Evolutionary conservation across 208 protist species (phyloP).

Genomic region (Acanthamoeba sp.): DNA sequence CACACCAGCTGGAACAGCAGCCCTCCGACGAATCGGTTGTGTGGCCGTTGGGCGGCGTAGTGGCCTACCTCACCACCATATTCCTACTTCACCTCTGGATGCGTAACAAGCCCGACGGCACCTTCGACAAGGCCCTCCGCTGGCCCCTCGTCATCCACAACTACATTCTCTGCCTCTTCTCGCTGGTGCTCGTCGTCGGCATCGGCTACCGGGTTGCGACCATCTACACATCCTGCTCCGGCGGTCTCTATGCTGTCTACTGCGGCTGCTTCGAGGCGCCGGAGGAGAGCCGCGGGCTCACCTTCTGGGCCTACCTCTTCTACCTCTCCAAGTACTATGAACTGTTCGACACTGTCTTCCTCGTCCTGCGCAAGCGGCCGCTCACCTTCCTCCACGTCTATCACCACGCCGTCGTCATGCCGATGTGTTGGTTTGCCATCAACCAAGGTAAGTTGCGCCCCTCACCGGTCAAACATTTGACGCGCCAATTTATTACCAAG

Average conservation of each 20-base stretch:
- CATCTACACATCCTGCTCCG: neutral
- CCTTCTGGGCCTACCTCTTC: constrained; percentile 58
- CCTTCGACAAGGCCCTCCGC: constrained; percentile 8
- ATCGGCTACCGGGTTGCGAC: neutral
- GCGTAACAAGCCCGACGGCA: neutral
- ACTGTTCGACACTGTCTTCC: constrained; percentile 74
- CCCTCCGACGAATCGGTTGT: constrained; percentile 19
- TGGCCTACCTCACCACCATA: neutral
- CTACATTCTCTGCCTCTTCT: constrained; percentile 42
- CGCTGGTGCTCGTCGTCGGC: neutral
- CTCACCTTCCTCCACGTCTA: constrained; percentile 74
- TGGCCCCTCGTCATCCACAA: constrained; percentile 43
- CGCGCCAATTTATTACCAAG: neutral
- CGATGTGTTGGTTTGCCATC: constrained; percentile 13
- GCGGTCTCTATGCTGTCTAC: constrained; percentile 20
- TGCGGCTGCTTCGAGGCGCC: neutral
- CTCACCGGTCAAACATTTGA: neutral
- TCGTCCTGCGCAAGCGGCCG: constrained; percentile 52
- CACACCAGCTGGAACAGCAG: neutral
- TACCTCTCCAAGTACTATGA: constrained; percentile 76
- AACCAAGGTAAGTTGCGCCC: neutral
- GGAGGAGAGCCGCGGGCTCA: neutral
- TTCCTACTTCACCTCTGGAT: neutral
- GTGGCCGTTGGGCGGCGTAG: constrained; percentile 11
- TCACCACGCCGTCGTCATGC: constrained; percentile 61